Base-by-base conservation (phyloP, 2,329 filamentous ascomycete genomes). In the Apiospora aurea region DNA sequence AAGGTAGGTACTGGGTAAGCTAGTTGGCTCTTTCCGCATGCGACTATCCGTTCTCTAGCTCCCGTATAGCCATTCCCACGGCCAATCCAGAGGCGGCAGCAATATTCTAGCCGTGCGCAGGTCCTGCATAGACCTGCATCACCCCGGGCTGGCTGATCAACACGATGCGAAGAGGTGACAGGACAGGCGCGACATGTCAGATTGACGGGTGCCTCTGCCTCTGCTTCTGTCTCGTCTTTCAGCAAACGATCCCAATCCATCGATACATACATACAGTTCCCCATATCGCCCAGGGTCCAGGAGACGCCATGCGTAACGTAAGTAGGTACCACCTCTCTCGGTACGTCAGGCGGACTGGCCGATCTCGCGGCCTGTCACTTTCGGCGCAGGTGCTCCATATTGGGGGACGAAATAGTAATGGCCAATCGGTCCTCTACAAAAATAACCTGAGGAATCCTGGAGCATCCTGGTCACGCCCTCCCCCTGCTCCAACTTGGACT, bases 1-100 rank as follows among this genome's bases (percentile, higher is more conserved):
- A 46, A 67, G 64, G 64, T 67, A 29, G 26, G 26, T 47, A 47
- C 66, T 47, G 29, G 66, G 41, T 47, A 46, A 24, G n/a, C 46
- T 49, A 49, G 46, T 41, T 38, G 44, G 44, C 66, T 26, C 43
- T 68, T 46, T 47, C 66, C 66, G 66, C 68, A 69, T 69, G 47
- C 47, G 47, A 57, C 68, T 57, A 43, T 43, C 68, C 47, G 68
- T 53, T 69, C 68, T 69, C 68, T 69, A 69, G 68, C 68, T 69
- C 67, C 57, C 34, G 66, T 68, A 68, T 47, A 26, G 5, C 57
- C 57, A 64, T 38, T 41, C 18, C 34, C 57, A 64, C 8, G 57
- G 34, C 57, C 57, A 64, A 64, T 64, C 57, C 57, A 11, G 34
- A 41, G 57, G 14, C 57, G 10, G 57, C 21, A n/a, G 2, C 34